Base-by-base conservation (phyloP, 2,329 filamentous ascomycete species). In the Pseudogymnoascus sp. region DNA sequence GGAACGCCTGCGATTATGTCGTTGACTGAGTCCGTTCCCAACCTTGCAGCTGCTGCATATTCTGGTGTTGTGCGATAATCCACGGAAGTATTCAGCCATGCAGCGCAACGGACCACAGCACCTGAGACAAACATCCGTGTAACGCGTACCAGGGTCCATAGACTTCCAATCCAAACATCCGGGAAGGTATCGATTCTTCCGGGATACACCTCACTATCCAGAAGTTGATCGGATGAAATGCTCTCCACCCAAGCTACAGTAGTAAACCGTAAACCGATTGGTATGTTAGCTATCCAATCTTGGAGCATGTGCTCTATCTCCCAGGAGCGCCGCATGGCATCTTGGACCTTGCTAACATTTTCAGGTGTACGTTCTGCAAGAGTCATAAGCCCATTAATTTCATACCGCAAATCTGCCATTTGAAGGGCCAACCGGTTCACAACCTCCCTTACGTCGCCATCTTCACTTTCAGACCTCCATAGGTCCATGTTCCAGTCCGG, bases 11-110 rank as follows among this genome's bases (percentile, higher is more conserved):
- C 82, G 62, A 87, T 78, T 38, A 87, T 81, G 67, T 87, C 84
- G 2, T 79, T 78, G 66, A 87, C 83, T 62, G 77, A 78, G 53
- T 83, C 80, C 40, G 77, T 76, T 61, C 79, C 84, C 1, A 77
- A 77, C 38, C 80, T 74, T 15, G 80, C 78, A 4, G 82, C 81
- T 0, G 79, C 79, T 10, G 82, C 82, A 67, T 87, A 87, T 71
- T 87, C 83, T 17, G 83, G 80, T 5, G 84, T 87, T 1, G 83
- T 86, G 44, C 84, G 78, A 69, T 86, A 87, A 71, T 87, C 84
- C 8, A 83, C 78, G 0, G 85, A 84, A 8, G 79, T 77, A 71
- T 82, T 83, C 23, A 83, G 76, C 83, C 84, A 87, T 1, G 85
- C 84, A 6, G 81, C 79, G 68, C 83, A 86, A 6, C 85, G 81